Evolutionary conservation across 2,329 filamentous ascomycete species (phyloP), one percentile per base, ranked within the genome.

Genomic region (Colletotrichum tropicicola): DNA sequence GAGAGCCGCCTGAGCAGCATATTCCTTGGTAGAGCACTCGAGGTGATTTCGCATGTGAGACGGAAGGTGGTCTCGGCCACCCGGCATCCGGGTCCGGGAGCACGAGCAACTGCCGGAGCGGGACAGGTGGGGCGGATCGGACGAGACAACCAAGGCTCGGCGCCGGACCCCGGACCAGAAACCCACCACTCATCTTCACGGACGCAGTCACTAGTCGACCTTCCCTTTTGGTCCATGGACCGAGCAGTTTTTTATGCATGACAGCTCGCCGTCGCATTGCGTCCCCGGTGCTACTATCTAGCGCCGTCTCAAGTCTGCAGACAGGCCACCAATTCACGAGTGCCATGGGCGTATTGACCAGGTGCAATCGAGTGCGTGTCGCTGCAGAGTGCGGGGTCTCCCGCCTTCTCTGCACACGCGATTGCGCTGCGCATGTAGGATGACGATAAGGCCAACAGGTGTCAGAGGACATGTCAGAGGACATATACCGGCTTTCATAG

Each of bases 371-470:
- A 23, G n/a, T 27, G 6, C 43, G n/a, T 12, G 52, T 45, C 35
- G 23, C 37, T 56, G 62, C 57, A 45, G 8, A 51, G 35, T 61
- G 62, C 62, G 62, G 47, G 56, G 61, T 53, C 44, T 53, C 21
- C 55, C 48, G 44, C 12, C 12, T 13, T 47, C 19, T 19, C 12
- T 37, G 53, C 28, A 6, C 13, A 21, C 35, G 13, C n/a, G 19
- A 19, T n/a, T n/a, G n/a, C n/a, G n/a, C n/a, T n/a, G n/a, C n/a
- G n/a, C n/a, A n/a, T n/a, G n/a, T n/a, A n/a, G n/a, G n/a, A n/a
- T 39, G 23, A 8, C 13, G 32, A 43, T 49, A 30, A 23, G 55
- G 44, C 25, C 43, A 19, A 12, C n/a, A n/a, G n/a, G n/a, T n/a
- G n/a, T n/a, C n/a, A n/a, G n/a, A n/a, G n/a, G n/a, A n/a, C n/a